These are phyloP conservation scores for Cylindricascospora bacillispora DNA, from an alignment of 1,139 yeast species.

Conservation along the genomic window DNA sequence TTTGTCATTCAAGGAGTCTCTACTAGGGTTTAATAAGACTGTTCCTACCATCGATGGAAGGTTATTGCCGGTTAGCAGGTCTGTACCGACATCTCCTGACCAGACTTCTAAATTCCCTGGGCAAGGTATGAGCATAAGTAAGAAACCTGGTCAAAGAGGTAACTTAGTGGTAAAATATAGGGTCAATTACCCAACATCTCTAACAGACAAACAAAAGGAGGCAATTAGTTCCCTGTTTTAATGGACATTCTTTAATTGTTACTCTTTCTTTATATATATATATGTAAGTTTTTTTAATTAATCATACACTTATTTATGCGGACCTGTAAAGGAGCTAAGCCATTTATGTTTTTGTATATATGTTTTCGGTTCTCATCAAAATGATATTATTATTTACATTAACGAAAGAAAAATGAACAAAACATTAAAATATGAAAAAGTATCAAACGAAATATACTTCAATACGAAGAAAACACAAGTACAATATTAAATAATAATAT, in stretches of 20 bases:
- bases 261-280: neutral
- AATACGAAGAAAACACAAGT: no score
- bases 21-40: conserved; percentile 72
- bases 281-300: neutral
- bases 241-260: conserved; percentile 2
- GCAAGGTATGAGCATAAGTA: conserved; percentile 88
- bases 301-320: neutral
- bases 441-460: no score
- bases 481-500: no score
- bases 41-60: conserved; percentile 81
- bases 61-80: conserved; percentile 61
- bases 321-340: no score
- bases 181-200: conserved; percentile 69
- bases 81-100: conserved; percentile 75
- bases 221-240: conserved; percentile 43
- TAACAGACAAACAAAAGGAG: conserved; percentile 61
- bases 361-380: no score
- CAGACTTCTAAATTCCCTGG: conserved; percentile 72
- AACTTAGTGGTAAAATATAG: conserved; percentile 66
- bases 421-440: no score
- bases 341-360: neutral
- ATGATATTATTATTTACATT: no score
- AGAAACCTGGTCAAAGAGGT: conserved; percentile 70
- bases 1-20: conserved; percentile 72
- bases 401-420: no score